Conservation (phyloP, 768 basidiomycete genomes). For the Mycena latifolia region DNA sequence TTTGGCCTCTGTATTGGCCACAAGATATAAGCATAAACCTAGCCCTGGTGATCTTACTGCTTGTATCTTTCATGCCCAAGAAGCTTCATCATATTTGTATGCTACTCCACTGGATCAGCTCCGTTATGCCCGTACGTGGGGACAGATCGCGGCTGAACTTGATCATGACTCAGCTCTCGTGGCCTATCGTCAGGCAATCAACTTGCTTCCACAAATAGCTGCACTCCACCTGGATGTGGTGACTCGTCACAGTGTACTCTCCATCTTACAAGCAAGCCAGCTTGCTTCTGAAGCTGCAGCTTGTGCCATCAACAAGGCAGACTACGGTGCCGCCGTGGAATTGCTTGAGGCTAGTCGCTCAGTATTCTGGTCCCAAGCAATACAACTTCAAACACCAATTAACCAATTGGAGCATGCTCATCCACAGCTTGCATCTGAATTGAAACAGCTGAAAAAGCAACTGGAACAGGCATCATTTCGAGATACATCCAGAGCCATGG, state of each 20-base stretch:
- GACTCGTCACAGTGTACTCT: background rate
- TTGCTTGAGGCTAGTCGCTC: too few relatives aligned
- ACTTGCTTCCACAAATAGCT: background rate
- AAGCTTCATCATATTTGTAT: background rate
- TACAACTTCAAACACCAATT: background rate
- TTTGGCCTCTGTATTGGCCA: background rate
- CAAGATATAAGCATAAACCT: background rate
- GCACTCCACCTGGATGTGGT: background rate
- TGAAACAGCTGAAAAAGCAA: conserved; percentile 9
- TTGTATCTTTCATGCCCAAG: conserved; percentile 32
- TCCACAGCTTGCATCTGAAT: background rate
- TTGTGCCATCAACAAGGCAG: background rate
- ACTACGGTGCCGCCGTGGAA: background rate
- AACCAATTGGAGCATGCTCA: background rate
- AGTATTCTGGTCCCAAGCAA: conserved; percentile 3
- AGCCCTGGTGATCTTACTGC: background rate
- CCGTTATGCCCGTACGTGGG: background rate
- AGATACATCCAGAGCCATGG: background rate
- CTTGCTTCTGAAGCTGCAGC: background rate
- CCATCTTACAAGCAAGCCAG: conserved; percentile 23
- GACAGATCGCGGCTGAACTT: background rate
- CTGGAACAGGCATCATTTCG: too few relatives aligned
- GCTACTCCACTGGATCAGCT: background rate
- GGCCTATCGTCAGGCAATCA: background rate
- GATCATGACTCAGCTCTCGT: background rate